Evolutionary conservation across 202 grass and related monocot genomes (phyloP).

Genomic region (Panicum hallii): DNA sequence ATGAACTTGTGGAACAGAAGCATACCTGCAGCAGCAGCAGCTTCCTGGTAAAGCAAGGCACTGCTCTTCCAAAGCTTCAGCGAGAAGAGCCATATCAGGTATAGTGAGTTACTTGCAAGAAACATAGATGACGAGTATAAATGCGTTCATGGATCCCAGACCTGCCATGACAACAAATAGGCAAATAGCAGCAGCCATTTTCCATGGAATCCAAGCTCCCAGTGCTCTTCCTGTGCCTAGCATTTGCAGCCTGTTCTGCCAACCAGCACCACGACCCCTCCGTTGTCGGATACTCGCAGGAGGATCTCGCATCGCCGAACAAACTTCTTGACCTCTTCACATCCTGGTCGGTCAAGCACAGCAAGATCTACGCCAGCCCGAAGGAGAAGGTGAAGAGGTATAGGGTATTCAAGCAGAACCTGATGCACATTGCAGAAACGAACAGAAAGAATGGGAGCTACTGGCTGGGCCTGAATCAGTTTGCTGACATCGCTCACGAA

Average conservation of each 20-base stretch:
- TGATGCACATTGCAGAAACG: constrained; percentile 73
- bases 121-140: constrained; percentile 49
- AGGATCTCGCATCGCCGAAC: constrained; percentile 48
- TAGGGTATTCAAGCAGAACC: constrained; percentile 69
- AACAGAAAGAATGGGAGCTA: constrained; percentile 75
- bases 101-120: constrained; percentile 59
- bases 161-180: constrained; percentile 22
- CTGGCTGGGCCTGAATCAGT: constrained; percentile 74
- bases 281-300: constrained; percentile 54
- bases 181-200: constrained; percentile 12
- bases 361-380: constrained; percentile 51
- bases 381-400: constrained; percentile 72
- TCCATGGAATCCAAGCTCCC: constrained; percentile 56
- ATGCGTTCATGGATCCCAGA: background rate
- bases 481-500: constrained; percentile 68
- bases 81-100: constrained; percentile 44
- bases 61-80: constrained; percentile 38
- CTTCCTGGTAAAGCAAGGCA: constrained; percentile 51
- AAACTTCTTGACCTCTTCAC: constrained; percentile 56
- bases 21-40: constrained; percentile 39
- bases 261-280: constrained; percentile 51
- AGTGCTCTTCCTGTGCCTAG: constrained; percentile 49
- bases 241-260: constrained; percentile 39
- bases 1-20: constrained; percentile 29
- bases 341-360: constrained; percentile 63